Evolutionary conservation across 371 early-diverging fungal species (phyloP), one percentile per base, ranked within the genome.

Genomic region (Zychaea mexicana): DNA sequence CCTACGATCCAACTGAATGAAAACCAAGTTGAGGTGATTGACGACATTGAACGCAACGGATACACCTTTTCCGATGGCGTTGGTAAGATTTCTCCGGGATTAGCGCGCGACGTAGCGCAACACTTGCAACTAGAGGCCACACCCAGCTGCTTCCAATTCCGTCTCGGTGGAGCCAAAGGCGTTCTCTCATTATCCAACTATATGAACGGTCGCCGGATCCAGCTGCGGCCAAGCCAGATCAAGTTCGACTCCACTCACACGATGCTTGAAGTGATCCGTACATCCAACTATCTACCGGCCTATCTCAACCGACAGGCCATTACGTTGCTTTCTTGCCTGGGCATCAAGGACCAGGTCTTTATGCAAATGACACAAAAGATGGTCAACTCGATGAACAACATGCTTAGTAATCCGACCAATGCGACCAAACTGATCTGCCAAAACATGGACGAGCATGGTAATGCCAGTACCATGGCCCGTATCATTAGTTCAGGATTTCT

Each of bases 31-130:
- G 61, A 69, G 28, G 52, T 63, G 15, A 86, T 91, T 28, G 57
- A 67, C 0, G 93, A 94, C 58, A 76, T 92, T 24, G 72, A 73
- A 46, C 69, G 71, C 4, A 80, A 87, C 58, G 78, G 78, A 0
- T 90, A 77, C 66, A 76, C 67, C 1, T 95, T 94, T 65, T 88
- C 92, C 3, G 97, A 96, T 68, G 97, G 97, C 13, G 88, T 92
- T n/a, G 96, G 96, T 15, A 76, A 74, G 26, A 87, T 95, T 5
- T 84, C 90, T 0, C 63, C 62, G 8, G 64, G 32, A 3, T 57
- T 90, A 15, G 90, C 91, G 0, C 60, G 73, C 30, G 70, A 80
- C 67, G 83, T 91, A 10, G 82, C 84, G 0, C 55, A 72, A 0
- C 70, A 68, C 6, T 61, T 92, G 65, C 78, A 82, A 30, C 75